A percentile compares a stretch with the other conserved stretches of the same genome.
These are phyloP conservation scores for Sphagnum contortum DNA, from an alignment of 225 moss, liverwort and hornwort genomes.

Conservation along the genomic window DNA sequence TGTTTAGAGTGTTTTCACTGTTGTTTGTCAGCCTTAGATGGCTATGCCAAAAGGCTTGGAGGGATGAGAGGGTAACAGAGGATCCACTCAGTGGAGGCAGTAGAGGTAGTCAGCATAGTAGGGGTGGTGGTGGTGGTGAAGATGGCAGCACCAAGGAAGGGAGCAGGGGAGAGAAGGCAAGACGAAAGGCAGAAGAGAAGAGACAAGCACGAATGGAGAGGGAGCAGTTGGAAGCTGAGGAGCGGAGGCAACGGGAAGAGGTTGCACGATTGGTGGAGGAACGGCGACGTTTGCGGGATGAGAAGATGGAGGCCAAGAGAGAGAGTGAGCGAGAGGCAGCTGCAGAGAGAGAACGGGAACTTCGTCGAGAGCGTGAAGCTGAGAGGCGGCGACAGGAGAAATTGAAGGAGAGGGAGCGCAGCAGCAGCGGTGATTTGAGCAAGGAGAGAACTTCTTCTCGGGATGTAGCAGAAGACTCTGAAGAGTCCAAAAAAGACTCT, in stretches of 20 bases:
- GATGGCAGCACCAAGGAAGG: conserved; percentile 49
- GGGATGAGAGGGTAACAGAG: conserved; percentile 34
- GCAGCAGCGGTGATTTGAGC: conserved; percentile 10
- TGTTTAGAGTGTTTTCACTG: conserved; percentile 45
- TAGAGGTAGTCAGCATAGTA: conserved; percentile 36
- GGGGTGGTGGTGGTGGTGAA: conserved; percentile 18
- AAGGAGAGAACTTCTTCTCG: conserved; percentile 31
- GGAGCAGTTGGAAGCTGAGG: conserved; percentile 77
- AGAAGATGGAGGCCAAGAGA: conserved; percentile 64
- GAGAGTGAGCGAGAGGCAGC: conserved; percentile 63
- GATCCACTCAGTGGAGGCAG: conserved; percentile 34
- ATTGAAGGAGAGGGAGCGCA: conserved; percentile 43
- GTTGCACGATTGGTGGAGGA: conserved; percentile 76
- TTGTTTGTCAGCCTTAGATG: conserved; percentile 51
- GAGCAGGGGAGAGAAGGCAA: conserved; percentile 66
- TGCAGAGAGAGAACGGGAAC: conserved; percentile 58
- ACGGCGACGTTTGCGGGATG: conserved; percentile 56
- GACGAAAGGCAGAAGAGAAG: conserved; percentile 80
- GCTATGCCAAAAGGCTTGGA: conserved; percentile 50
- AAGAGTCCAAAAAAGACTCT: conserved; percentile 37
- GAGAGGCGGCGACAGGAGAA: conserved; percentile 66
- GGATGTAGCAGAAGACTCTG: conserved; percentile 30
- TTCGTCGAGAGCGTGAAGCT: conserved; percentile 55
- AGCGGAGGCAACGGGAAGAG: conserved; percentile 75
- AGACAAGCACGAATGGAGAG: conserved; percentile 62